Conservation (phyloP, 768 basidiomycete genomes). For the Paxillus rubicundulus region DNA sequence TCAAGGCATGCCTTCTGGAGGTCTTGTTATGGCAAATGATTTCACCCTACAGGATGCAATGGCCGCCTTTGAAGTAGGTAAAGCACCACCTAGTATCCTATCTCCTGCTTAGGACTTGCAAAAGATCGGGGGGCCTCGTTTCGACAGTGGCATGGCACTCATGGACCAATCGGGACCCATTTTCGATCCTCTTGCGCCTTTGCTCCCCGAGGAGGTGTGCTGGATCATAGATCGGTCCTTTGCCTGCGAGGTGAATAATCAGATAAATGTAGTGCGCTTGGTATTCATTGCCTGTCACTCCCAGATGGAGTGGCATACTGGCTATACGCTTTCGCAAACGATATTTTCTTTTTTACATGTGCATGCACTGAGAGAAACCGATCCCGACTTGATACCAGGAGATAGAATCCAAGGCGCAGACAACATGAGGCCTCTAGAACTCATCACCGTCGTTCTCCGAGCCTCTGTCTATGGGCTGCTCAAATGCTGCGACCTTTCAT, state of each 20-base stretch:
- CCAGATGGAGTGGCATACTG: constrained; percentile 87
- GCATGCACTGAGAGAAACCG: constrained; percentile 59
- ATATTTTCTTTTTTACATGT: constrained; percentile 78
- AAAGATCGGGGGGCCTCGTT: constrained; percentile 86
- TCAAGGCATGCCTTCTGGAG: constrained; percentile 61
- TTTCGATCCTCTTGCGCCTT: constrained; percentile 62
- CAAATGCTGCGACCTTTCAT: constrained; percentile 80
- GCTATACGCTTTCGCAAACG: constrained; percentile 82
- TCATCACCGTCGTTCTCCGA: constrained; percentile 67
- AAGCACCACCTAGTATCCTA: constrained; percentile 3
- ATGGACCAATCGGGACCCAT: constrained; percentile 41
- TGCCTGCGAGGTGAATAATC: constrained; percentile 67
- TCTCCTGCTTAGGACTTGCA: constrained; percentile 12
- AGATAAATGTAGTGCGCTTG: constrained; percentile 8
- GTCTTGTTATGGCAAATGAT: constrained; percentile 62
- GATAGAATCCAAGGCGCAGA: constrained; percentile 31
- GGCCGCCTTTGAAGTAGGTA: constrained; percentile 82
- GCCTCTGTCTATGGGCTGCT: constrained; percentile 65
- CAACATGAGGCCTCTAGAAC: constrained; percentile 51
- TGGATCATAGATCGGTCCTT: constrained; percentile 82
- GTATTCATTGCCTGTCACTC: constrained; percentile 14
- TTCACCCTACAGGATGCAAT: constrained; percentile 87
- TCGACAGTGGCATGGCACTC: constrained; percentile 74
- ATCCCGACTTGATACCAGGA: constrained; percentile 48
- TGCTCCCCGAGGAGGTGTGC: constrained; percentile 79